Evolutionary conservation across 1,284 basidiomycete species (phyloP).

Genomic region (Peniophora sp.): DNA sequence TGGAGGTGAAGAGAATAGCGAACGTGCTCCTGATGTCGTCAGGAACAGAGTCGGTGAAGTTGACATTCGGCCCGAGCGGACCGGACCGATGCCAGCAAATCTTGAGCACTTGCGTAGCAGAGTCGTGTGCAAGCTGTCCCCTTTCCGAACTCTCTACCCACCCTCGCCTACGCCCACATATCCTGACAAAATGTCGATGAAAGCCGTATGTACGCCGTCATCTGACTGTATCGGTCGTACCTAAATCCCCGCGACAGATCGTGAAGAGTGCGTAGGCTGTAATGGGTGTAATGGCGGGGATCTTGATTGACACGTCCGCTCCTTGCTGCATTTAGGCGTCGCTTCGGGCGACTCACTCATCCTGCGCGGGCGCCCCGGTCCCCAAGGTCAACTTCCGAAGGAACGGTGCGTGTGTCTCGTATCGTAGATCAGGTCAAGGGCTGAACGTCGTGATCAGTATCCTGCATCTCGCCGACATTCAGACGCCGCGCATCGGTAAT

Average conservation of each 20-base stretch:
- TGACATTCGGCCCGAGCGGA: too few species aligned
- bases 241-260: constrained; percentile 7
- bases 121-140: too few species aligned
- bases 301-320: constrained; percentile 2
- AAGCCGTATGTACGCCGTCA: constrained; percentile 45
- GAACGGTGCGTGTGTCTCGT: constrained; percentile 55
- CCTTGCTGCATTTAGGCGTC: constrained; percentile 48
- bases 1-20: too few species aligned
- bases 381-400: constrained; percentile 80
- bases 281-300: not conserved
- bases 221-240: not conserved
- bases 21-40: too few species aligned
- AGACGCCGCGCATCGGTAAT: constrained; percentile 77
- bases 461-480: constrained; percentile 79
- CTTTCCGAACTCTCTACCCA: too few species aligned
- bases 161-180: too few species aligned
- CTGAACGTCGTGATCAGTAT: constrained; percentile 42
- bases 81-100: too few species aligned
- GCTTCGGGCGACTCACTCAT: constrained; percentile 86
- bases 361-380: constrained; percentile 67
- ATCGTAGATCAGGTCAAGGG: not conserved
- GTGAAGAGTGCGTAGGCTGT: constrained; percentile 13
- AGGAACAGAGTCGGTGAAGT: too few species aligned
- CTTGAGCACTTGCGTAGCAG: too few species aligned
- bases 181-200: constrained; percentile 45